Conservation (phyloP, 495 filamentous ascomycete genomes). For the Paragyromitra xinjiangensis region DNA sequence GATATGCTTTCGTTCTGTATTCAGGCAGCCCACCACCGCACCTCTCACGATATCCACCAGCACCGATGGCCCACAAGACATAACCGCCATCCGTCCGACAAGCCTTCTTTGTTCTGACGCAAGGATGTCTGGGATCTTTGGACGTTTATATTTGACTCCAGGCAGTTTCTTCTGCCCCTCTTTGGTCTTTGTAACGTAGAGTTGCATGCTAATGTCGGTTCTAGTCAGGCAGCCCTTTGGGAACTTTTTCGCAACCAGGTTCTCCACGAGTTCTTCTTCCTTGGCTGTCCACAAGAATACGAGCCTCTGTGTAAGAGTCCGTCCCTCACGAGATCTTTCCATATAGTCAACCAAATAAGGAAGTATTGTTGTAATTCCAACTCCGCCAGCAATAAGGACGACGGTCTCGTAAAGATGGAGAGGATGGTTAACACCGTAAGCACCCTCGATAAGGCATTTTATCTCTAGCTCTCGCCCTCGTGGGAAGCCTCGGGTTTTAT, state of each 20-base stretch:
- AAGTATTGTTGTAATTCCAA: conserved; percentile 67
- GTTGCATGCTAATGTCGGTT: conserved; percentile 51
- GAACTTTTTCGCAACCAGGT: conserved; percentile 45
- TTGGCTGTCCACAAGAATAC: conserved; percentile 54
- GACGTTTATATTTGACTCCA: conserved; percentile 45
- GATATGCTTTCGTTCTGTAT: conserved; percentile 46
- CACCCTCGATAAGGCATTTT: conserved; percentile 65
- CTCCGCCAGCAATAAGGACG: conserved; percentile 69
- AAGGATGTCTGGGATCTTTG: conserved; percentile 58
- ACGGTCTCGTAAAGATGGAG: conserved; percentile 65
- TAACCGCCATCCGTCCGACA: conserved; percentile 59
- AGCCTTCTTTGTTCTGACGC: conserved; percentile 57
- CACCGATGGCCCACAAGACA: conserved; percentile 64
- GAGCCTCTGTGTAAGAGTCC: conserved; percentile 45
- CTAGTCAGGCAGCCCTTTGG: conserved; percentile 47
- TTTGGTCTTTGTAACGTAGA: conserved; percentile 47
- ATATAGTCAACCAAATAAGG: conserved; percentile 63
- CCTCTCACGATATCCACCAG: conserved; percentile 64
- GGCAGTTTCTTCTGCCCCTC: conserved; percentile 41
- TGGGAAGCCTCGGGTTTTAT: conserved; percentile 36
- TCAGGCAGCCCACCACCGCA: conserved; percentile 57
- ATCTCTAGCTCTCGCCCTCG: conserved; percentile 50
- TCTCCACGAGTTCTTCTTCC: conserved; percentile 53
- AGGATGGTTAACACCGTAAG: conserved; percentile 65
- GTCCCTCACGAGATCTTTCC: conserved; percentile 40